Base-by-base conservation (phyloP, 129 eudicot genomes). In the Dittrichia graveolens region DNA sequence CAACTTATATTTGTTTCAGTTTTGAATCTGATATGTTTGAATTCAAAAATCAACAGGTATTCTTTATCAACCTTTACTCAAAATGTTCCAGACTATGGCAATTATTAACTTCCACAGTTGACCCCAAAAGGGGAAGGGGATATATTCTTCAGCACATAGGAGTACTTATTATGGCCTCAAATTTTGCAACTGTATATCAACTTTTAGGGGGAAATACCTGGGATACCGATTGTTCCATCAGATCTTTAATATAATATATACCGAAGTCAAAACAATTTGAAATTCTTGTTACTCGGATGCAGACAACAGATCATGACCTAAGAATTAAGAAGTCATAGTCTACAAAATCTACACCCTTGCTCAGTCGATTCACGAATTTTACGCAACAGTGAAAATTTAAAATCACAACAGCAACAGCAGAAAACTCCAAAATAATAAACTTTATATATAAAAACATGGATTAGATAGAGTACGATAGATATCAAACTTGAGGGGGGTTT, bases 31-130 rank as follows among this genome's bases (percentile, higher is more conserved):
- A 24, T 45, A 7, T 5, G 49, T 44, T 65, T 16, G 53, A 35
- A 55, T 75, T 71, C 42, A 48, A 19, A 75, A 68, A 42, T 55
- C 63, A 77, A 38, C 24, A 69, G 9, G 19, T 60, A 77, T 24
- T 37, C 24, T 39, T 61, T 73, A 53, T 42, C 31, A n/a, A 65
- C 31, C 56, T 53, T 60, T 10, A 60, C 16, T 2, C n/a, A 43
- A 49, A 11, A 71, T 3, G 7, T 13, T 37, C 5, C 3, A 37
- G 41, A 48, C 60, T 11, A 37, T 5, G 48, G 38, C 49, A 61
- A 47, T 16, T 12, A 71, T 4, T 57, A 14, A 42, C 12, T 35
- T 34, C 13, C 5, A 71, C 6, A 60, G 9, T 10, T 71, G 41
- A 55, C 65, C n/a, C 18, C 13, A 54, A 16, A 54, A 53, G 73